Evolutionary conservation across 495 filamentous ascomycete genomes (phyloP).

Genomic region (Trichocladium uniseriatum): DNA sequence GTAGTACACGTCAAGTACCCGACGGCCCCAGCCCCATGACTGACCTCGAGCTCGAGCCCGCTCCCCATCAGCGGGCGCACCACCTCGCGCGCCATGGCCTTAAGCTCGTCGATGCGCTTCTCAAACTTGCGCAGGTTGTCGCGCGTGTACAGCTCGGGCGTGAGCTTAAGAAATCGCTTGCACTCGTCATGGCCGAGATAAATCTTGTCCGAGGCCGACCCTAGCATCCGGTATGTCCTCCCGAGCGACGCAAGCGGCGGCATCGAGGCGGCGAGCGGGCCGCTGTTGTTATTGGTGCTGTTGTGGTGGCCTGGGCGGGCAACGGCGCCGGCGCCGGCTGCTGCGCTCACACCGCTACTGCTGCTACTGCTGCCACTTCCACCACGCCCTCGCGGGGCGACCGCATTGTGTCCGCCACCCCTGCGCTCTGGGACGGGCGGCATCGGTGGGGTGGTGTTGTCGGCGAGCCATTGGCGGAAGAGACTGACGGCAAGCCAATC

Average conservation of each 20-base stretch:
- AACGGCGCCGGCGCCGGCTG: neutral
- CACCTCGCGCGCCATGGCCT: conserved; percentile 66
- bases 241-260: conserved; percentile 46
- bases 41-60: conserved; percentile 64
- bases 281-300: conserved; percentile 22
- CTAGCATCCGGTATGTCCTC: conserved; percentile 60
- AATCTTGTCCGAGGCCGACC: conserved; percentile 41
- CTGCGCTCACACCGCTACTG: conserved; percentile 32
- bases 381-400: conserved; percentile 25
- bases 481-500: conserved; percentile 81
- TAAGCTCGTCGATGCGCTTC: conserved; percentile 77
- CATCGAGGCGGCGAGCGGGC: neutral
- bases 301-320: conserved; percentile 7
- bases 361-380: conserved; percentile 22
- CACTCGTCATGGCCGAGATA: conserved; percentile 81
- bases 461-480: conserved; percentile 85
- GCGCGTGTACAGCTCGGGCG: conserved; percentile 56
- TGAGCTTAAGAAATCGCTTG: conserved; percentile 76
- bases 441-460: conserved; percentile 67
- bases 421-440: conserved; percentile 10
- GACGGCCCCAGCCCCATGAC: conserved; percentile 20
- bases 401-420: neutral
- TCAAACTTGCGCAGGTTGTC: conserved; percentile 77
- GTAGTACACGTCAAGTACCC: conserved; percentile 75
- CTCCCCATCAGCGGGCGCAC: conserved; percentile 82